These are phyloP conservation scores for Mangifera indica DNA, from an alignment of 345 rosid species.

Conservation along the genomic window DNA sequence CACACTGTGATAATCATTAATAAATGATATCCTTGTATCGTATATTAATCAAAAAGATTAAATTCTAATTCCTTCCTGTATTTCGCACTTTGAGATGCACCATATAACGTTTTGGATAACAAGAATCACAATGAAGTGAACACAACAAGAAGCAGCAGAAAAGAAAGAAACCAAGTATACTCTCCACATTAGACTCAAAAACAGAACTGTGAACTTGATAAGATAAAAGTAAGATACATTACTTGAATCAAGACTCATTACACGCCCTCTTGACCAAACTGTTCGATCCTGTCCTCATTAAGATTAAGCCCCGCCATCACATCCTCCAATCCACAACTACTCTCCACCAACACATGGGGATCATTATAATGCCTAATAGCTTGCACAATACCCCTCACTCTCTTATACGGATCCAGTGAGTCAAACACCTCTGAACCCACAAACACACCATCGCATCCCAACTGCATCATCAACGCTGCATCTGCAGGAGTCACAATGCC, in stretches of 20 bases:
- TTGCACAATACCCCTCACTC: slow-evolving; percentile 46
- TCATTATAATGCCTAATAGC: slow-evolving; percentile 65
- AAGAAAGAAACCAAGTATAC: neutral
- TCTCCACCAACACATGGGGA: slow-evolving; percentile 55
- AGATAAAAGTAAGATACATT: slow-evolving; percentile 13
- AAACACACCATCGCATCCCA: slow-evolving; percentile 66
- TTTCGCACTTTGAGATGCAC: neutral
- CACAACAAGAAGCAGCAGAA: neutral
- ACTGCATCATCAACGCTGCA: slow-evolving; percentile 70
- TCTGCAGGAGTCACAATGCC: slow-evolving; percentile 62
- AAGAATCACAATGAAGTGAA: neutral
- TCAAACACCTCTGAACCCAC: slow-evolving; percentile 50
- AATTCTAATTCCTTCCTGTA: neutral
- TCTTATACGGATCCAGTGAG: slow-evolving; percentile 46
- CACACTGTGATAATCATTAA: neutral
- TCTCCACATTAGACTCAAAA: slow-evolving; percentile 4
- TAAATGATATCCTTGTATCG: neutral
- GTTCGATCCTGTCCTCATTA: slow-evolving; percentile 42
- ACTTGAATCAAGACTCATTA: slow-evolving; percentile 19
- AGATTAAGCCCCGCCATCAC: slow-evolving; percentile 37
- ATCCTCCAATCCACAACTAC: slow-evolving; percentile 40
- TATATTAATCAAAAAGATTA: neutral
- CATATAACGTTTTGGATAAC: slow-evolving; percentile 3
- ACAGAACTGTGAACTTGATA: neutral
- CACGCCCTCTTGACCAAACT: slow-evolving; percentile 20